Base-by-base conservation (phyloP, 805 yeast genomes). In the Metschnikowia peoriensis region DNA sequence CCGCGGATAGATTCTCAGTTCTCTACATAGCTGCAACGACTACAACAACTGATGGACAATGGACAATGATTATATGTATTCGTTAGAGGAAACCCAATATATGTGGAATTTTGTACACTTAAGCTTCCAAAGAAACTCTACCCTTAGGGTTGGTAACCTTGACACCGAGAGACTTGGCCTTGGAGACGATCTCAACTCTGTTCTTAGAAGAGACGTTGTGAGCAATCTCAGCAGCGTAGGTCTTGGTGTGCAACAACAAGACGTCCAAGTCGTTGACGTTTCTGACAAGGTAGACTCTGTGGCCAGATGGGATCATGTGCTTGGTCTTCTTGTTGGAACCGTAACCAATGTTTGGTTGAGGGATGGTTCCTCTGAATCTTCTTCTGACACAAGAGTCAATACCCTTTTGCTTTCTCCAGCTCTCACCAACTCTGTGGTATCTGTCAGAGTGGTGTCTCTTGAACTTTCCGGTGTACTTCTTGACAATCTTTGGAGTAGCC, bases 361-460 rank as follows among this genome's bases (percentile, higher is more conserved):
- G 84, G 76, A 94, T 89, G 81, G 93, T 88, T 76, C 99, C 99
- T 87, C 97, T 90, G 96, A 94, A 94, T 85, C 94, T 88, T 86
- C 99, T 93, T 86, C 99, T 94, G 78, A 96, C 97, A 83, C 90
- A 85, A 68, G 98, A 92, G 85, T 94, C 99, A 77, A 94, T 94
- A 94, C 99, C 99, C 89, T 94, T 94, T 83, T 96, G 99, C 84
- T 94, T 93, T 90, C 99, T 94, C 99, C 99, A 96, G 86, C 86
- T 87, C 82, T 90, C 97, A 73, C 89, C 82, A 69, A 94, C 97
- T 83, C 99, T 92, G 86, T 85, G 86, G 83, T 91, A 93, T 83
- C 97, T 90, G 88, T 94, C 99, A 79, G 97, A 91, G 86, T 94
- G 99, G 80, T 93, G 98, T 85, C 99, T 91, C 93, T 92, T 96